Evolutionary conservation across 352 stramenopile species (phyloP), one percentile per base, ranked within the genome.

Genomic region (Globisporangium nagaii): DNA sequence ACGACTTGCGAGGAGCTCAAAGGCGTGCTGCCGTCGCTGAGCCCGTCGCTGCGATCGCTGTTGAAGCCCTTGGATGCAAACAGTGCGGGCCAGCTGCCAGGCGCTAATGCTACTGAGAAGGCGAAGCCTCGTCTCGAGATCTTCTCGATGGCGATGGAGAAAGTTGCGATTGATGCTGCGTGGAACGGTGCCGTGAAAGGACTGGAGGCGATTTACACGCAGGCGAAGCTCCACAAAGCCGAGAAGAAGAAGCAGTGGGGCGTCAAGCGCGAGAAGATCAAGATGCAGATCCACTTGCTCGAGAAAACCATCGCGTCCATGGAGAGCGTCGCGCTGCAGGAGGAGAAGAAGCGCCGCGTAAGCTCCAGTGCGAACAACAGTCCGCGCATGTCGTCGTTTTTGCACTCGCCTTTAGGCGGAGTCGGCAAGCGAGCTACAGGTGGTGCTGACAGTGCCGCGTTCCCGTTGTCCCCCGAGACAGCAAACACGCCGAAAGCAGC

Each of bases 291-390:
- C 19, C 61, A 77, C 48, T 36, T 87, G 45, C 50, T 90, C 9
- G 79, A 90, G 56, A 88, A 86, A 46, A 84, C 71, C 0, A 84
- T 90, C 37, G 63, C 69, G 27, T 84, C 79, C 1, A 86, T 90
- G 69, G 66, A 86, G 58, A 58, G 54, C 3, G 72, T 88, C 34
- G 69, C 70, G 8, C 52, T 70, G 8, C 66, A 87, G 31, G 65
- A 87, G 50, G 61, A 78, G 24, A 71, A 75, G 37, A 69, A 68
- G 34, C 66, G 68, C 4, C 69, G 62, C 22, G 63, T 71, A 27
- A 85, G 61, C 48, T 56, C 39, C n/a, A 72, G 42, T n/a, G 54
- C 60, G 8, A 62, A 44, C 3, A 56, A 56, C 15, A 83, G 65
- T 40, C 62, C 68, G 4, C 46, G 46, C 9, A 27, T 27, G 17